Evolutionary conservation across 139 green algal species (phyloP).

Genomic region (Chlamydomonas eustigma): DNA sequence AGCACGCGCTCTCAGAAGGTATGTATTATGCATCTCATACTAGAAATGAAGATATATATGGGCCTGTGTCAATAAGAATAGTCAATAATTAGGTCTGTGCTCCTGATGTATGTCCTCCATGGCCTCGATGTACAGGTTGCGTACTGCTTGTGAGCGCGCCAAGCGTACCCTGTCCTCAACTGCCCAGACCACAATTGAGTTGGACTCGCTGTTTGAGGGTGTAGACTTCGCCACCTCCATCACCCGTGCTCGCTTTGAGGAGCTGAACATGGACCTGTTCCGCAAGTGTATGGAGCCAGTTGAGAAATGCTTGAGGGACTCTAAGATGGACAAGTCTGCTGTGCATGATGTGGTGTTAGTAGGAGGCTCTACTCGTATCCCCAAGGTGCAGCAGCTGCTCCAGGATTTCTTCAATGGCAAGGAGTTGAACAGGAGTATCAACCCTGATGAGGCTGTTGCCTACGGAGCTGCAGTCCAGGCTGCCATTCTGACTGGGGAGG

Average conservation of each 20-base stretch:
- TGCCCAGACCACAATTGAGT: slow-evolving; percentile 93
- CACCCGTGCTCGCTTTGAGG: slow-evolving; percentile 94
- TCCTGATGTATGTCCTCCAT: background rate
- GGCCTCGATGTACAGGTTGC: slow-evolving; percentile 44
- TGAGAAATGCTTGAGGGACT: slow-evolving; percentile 83
- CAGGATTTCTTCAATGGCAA: slow-evolving; percentile 99
- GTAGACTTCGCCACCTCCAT: slow-evolving; percentile 97
- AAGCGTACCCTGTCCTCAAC: slow-evolving; percentile 86
- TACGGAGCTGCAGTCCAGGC: slow-evolving; percentile 97
- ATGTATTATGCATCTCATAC: background rate
- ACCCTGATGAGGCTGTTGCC: slow-evolving; percentile 98
- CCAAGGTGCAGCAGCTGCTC: slow-evolving; percentile 96
- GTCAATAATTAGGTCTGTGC: background rate
- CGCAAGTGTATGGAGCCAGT: slow-evolving; percentile 99
- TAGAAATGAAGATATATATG: background rate
- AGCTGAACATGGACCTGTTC: slow-evolving; percentile 99
- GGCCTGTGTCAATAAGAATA: too few species aligned
- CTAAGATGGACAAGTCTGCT: slow-evolving; percentile 77
- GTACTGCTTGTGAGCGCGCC: slow-evolving; percentile 87
- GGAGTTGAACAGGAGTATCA: slow-evolving; percentile 99
- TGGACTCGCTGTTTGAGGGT: slow-evolving; percentile 96
- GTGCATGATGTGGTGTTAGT: slow-evolving; percentile 94
- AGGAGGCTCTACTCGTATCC: slow-evolving; percentile 95
- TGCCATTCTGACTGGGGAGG: slow-evolving; percentile 92
- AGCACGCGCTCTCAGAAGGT: slow-evolving; percentile 43